phyloP scores from a whole-genome alignment of 306 rosid species.

The Fragaria iinumae region DNA sequence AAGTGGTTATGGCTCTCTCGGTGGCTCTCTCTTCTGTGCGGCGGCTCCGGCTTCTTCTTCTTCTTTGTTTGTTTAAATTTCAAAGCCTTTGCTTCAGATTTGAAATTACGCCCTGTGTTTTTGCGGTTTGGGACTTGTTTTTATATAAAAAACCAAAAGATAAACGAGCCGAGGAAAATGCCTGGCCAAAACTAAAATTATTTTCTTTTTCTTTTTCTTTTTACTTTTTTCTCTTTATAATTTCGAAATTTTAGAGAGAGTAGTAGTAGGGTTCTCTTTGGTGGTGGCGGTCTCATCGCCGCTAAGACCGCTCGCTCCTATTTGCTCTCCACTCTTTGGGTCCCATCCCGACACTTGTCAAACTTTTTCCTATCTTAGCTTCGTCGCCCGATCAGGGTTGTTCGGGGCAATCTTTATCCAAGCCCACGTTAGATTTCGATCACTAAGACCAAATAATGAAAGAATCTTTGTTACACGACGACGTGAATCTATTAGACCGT shows the following conservation, averaged over 20 bases:
- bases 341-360: not conserved
- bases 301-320: conserved; percentile 41
- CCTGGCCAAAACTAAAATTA: conserved; percentile 6
- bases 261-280: conserved; percentile 36
- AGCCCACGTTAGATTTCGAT: not conserved
- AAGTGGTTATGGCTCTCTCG: not conserved
- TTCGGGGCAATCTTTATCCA: not conserved
- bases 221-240: too few relatives aligned
- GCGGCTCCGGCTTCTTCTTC: not conserved
- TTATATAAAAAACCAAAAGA: not conserved
- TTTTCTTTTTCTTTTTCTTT: not conserved
- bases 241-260: not conserved
- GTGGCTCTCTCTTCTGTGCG: not conserved
- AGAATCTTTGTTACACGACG: too few relatives aligned
- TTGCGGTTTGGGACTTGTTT: conserved; percentile 16
- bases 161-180: conserved; percentile 27
- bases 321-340: not conserved
- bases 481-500: too few relatives aligned
- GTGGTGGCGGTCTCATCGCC: conserved; percentile 55
- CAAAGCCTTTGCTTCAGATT: not conserved
- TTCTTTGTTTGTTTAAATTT: not conserved
- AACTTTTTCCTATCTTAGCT: not conserved
- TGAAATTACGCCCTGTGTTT: conserved; percentile 6
- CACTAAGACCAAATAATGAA: too few relatives aligned
- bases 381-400: not conserved